phyloP scores from a whole-genome alignment of 2,329 filamentous ascomycete genomes.

The Xylariaceae sp. region DNA sequence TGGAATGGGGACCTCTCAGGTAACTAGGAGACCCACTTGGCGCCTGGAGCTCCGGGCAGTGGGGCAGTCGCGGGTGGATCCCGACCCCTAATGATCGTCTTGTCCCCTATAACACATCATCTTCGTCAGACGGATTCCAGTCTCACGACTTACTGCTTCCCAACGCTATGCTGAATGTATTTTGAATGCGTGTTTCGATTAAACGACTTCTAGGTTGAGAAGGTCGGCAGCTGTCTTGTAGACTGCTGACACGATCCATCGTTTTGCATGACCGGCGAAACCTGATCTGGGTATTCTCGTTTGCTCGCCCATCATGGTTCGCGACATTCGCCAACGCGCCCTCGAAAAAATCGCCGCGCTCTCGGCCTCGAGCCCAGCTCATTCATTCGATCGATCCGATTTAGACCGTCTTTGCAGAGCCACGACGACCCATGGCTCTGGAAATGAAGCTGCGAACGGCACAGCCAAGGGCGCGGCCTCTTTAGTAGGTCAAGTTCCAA shows the following conservation, averaged over 20 bases:
- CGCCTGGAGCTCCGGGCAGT: neutral
- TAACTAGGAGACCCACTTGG: neutral
- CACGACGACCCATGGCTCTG: constrained; percentile 44
- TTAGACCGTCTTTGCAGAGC: constrained; percentile 58
- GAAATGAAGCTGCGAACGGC: constrained; percentile 45
- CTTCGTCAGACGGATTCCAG: neutral
- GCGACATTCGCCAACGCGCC: constrained; percentile 56
- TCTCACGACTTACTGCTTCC: neutral
- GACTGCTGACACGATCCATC: constrained; percentile 17
- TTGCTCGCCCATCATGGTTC: constrained; percentile 37
- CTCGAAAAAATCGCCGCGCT: constrained; percentile 61
- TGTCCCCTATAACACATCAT: neutral
- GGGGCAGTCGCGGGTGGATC: neutral
- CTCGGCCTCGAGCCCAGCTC: constrained; percentile 50
- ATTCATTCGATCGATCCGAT: constrained; percentile 57
- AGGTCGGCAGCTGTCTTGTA: neutral
- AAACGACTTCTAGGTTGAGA: neutral
- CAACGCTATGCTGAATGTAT: neutral
- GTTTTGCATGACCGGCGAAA: neutral
- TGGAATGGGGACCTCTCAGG: neutral
- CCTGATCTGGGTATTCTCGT: neutral
- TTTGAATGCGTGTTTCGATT: neutral
- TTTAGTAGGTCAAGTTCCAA: constrained; percentile 51
- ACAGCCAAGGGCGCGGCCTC: constrained; percentile 36
- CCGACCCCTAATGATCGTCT: neutral